Evolutionary conservation across 768 basidiomycete species (phyloP).

Genomic region (Suillus alpinus): DNA sequence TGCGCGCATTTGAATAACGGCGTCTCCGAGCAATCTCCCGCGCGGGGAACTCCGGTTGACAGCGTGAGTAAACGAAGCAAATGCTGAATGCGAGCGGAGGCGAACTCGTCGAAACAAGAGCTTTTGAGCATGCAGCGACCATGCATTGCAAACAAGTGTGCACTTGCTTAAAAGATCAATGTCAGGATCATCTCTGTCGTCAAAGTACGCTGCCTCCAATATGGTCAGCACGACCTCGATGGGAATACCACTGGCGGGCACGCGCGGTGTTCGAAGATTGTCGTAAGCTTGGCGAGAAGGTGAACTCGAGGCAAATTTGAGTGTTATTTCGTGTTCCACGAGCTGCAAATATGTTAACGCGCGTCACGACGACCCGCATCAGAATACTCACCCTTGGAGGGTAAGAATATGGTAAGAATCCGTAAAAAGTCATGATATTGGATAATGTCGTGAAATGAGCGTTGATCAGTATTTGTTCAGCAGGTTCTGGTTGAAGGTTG

Average conservation of each 20-base stretch:
- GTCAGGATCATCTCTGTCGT: conserved; percentile 35
- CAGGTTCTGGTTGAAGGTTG: background rate
- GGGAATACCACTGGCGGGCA: conserved; percentile 42
- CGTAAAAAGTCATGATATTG: conserved; percentile 26
- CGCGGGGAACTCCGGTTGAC: conserved; percentile 45
- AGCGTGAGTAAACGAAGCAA: conserved; percentile 51
- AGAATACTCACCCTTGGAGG: conserved; percentile 23
- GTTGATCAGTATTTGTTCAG: background rate
- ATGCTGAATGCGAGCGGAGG: conserved; percentile 52
- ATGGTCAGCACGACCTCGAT: conserved; percentile 63
- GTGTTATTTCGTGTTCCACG: conserved; percentile 36
- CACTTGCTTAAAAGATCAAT: conserved; percentile 47
- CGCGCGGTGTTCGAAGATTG: conserved; percentile 15
- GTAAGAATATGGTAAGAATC: conserved; percentile 19
- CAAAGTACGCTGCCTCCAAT: conserved; percentile 53
- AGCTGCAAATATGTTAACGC: conserved; percentile 21
- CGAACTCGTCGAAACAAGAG: conserved; percentile 59
- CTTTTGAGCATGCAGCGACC: conserved; percentile 63
- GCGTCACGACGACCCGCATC: background rate
- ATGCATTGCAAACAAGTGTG: conserved; percentile 63
- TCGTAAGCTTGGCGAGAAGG: conserved; percentile 20
- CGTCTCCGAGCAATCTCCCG: conserved; percentile 49
- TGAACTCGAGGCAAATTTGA: conserved; percentile 34
- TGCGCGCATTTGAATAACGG: conserved; percentile 52
- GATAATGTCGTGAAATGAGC: conserved; percentile 16